Evolutionary conservation across 1,284 basidiomycete genomes (phyloP), one percentile per base, ranked within the genome.

Genomic region (Tylopilus orsonianus): DNA sequence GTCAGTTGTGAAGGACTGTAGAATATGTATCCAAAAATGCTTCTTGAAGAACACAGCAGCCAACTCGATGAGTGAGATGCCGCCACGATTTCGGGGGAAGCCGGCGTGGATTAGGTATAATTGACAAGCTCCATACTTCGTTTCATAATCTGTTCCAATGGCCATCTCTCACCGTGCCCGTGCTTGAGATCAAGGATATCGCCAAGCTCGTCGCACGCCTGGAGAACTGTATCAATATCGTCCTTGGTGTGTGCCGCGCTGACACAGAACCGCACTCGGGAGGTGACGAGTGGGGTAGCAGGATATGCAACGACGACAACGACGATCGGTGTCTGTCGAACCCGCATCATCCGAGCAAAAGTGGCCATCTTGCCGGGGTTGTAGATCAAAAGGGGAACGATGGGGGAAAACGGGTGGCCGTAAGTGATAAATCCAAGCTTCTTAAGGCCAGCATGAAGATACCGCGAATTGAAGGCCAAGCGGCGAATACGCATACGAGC

Each of bases 351-450:
- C 16, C 88, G 80, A 59, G 87, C 86, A 75, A 94, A 95, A 62
- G 86, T 78, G 49, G 79, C 80, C 90, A 96, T 93, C 74, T 96
- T 96, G 45, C 90, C 95, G 0, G 93, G 94, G 65, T 94, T 84
- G 80, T 93, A 99, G 33, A 99, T 77, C 49, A 99, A 77, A 37
- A 98, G 75, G 0, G 97, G 97, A 4, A 98, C 87, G 57, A 99
- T 93, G 3, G 97, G 95, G 20, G 90, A 93, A 61, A 94, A 87
- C 44, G 85, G 82, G 69, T 92, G 86, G 1, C 96, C 94, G 62
- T 95, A 98, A 8, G 93, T 90, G 74, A 99, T 97, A 77, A 99
- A 99, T 0, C 96, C 97, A 33, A 99, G 83, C 68, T 94, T 96
- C 59, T 83, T 78, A 46, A 99, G 78, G 5, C 88, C 96, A 8